phyloP scores from a whole-genome alignment of 495 filamentous ascomycete species.

The Daldinia bambusicola region DNA sequence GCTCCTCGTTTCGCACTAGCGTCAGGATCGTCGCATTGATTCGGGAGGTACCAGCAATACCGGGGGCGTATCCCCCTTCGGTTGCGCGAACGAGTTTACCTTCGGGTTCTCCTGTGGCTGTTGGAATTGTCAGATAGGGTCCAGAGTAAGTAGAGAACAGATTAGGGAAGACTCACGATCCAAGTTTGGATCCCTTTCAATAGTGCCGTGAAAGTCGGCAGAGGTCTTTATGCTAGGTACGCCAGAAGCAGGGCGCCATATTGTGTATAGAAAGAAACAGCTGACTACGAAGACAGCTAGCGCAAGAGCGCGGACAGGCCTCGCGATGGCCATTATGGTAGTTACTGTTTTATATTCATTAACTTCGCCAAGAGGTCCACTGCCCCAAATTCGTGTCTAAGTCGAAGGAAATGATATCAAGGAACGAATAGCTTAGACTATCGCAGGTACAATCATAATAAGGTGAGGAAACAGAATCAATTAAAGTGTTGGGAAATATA shows the following conservation, averaged over 20 bases:
- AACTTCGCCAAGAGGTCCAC: constrained; percentile 26
- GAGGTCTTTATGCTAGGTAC: constrained; percentile 46
- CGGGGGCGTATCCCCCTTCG: constrained; percentile 73
- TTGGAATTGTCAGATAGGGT: constrained; percentile 16
- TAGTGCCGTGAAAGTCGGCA: constrained; percentile 59
- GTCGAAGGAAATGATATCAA: background rate
- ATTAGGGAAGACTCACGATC: constrained; percentile 69
- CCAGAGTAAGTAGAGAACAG: background rate
- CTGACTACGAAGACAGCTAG: constrained; percentile 74
- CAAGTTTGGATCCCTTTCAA: constrained; percentile 80
- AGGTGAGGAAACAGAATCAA: constrained; percentile 4
- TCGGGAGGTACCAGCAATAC: constrained; percentile 77
- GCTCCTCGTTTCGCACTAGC: constrained; percentile 92
- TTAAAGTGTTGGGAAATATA: constrained; percentile 27
- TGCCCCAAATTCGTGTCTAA: constrained; percentile 6
- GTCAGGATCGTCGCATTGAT: constrained; percentile 93
- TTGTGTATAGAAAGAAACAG: constrained; percentile 77
- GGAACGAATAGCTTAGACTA: constrained; percentile 5
- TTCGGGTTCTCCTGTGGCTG: constrained; percentile 84
- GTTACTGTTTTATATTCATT: constrained; percentile 42
- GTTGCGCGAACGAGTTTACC: constrained; percentile 76
- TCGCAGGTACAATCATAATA: constrained; percentile 7
- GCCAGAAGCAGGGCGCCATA: constrained; percentile 64
- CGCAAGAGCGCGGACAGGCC: constrained; percentile 81
- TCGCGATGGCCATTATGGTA: constrained; percentile 78